Base-by-base conservation (phyloP, 1,284 basidiomycete species). In the Cryptococcus sp. region DNA sequence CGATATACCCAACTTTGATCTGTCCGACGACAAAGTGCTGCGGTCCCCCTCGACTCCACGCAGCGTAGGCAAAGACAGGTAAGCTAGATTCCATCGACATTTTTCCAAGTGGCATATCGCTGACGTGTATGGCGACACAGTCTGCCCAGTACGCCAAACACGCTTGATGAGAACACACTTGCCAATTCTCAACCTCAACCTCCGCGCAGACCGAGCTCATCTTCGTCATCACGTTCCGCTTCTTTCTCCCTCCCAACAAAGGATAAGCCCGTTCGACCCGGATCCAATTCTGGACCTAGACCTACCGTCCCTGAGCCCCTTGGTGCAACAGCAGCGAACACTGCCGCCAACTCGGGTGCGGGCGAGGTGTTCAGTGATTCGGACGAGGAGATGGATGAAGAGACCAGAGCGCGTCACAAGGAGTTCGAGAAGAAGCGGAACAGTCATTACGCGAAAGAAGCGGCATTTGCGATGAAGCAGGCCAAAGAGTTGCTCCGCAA, bases 361-460 rank as follows among this genome's bases (percentile, higher is more conserved):
- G 69, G 68, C 3, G 67, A 63, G 25, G 74, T 74, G 47, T 71
- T 78, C 51, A 67, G 63, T 54, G 83, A 88, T 47, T 88, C 89
- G 68, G 80, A 84, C 55, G 89, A 92, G 65, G 88, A 90, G 71
- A 88, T 91, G 88, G 89, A 92, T 72, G 88, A 89, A 78, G 90
- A 92, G 91, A 88, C 89, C 58, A 86, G 85, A 55, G 88, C 84
- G 47, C 91, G 91, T 77, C 90, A 91, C 71, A 87, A 85, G 27
- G 91, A 84, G 47, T 94, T 94, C 72, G 82, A 92, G 56, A 85
- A 85, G 68, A 90, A 90, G 57, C 84, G 91, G 40, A 89, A 88
- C 55, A 82, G 87, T 58, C 91, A 94, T 76, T 94, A 94, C 71
- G 91, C 90, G 3, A 92, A 93, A 57, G 91, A 94, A 77, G 91